These are phyloP conservation scores for Porpolomopsis calyptriformis DNA, from an alignment of 768 basidiomycete genomes.

Conservation along the genomic window DNA sequence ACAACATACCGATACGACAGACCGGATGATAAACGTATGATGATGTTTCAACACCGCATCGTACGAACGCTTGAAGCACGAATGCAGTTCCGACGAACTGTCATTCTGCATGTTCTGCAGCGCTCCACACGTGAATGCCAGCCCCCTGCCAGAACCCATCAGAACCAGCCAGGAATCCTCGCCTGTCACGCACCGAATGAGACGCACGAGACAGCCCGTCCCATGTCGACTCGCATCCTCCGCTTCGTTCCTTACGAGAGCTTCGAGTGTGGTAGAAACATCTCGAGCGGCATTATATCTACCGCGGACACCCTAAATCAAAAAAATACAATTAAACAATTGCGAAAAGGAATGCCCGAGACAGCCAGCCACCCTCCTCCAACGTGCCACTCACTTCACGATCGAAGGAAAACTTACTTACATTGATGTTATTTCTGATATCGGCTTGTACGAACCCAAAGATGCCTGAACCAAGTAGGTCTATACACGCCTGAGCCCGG, in stretches of 20 bases:
- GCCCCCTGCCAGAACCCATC: constrained; percentile 43
- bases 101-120: constrained; percentile 56
- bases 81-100: constrained; percentile 40
- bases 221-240: constrained; percentile 35
- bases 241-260: constrained; percentile 43
- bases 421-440: constrained; percentile 55
- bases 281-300: constrained; percentile 35
- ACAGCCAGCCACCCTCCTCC: no score
- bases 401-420: constrained; percentile 22
- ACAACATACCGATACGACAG: constrained; percentile 46
- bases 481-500: constrained; percentile 23
- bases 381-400: no score
- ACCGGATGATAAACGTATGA: constrained; percentile 56
- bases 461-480: constrained; percentile 56
- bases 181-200: constrained; percentile 49
- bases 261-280: constrained; percentile 47
- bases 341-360: constrained; percentile 8
- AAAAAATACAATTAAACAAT: constrained; percentile 3
- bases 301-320: constrained; percentile 52
- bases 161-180: no score
- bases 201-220: constrained; percentile 52
- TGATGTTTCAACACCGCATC: constrained; percentile 58
- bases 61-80: constrained; percentile 64
- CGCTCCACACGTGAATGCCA: constrained; percentile 57
- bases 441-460: constrained; percentile 70